Evolutionary conservation across 2,329 filamentous ascomycete species (phyloP), one percentile per base, ranked within the genome.

Genomic region (Knufia fluminis): DNA sequence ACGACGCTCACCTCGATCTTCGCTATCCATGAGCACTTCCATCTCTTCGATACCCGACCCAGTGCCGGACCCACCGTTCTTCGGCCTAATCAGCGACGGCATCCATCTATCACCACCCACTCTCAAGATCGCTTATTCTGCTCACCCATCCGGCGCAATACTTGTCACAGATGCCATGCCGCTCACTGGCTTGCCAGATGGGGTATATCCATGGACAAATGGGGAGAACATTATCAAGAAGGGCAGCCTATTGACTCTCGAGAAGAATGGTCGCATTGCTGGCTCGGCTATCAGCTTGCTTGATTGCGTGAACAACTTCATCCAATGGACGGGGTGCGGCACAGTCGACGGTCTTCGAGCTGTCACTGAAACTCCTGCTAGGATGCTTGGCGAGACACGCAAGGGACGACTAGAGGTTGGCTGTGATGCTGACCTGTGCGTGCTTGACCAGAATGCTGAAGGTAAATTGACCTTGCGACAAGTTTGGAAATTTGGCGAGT

Each of bases 161-260:
- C 78, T 96, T 4, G 89, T 96, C 39, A 95, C 90, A 0, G 90
- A 96, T 66, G 89, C 89, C 3, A 94, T 94, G 87, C 82, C 86
- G 57, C 76, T 94, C 14, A 83, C 86, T 17, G 90, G 90, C 1
- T 73, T 94, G 48, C 84, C 85, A 0, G 89, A 95, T 60, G 90
- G 90, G 2, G 75, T 79, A 1, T 94, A 95, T 63, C 78, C 83
- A 54, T 94, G 88, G 87, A 90, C 82, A 3, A 94, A 95, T 50
- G 77, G 77, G 35, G 77, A 79, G 49, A 68, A 73, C 17, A 79
- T 80, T 52, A 60, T 71, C 32, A 72, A 72, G 69, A 78, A 77
- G 45, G 88, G 89, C 0, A 71, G 80, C 0, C 75, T 83, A 49
- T 68, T 96, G 31, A 81, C 85, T 2, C 72, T 94, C 0, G 85